A percentile compares a stretch with the other conserved stretches of the same genome.
These are phyloP conservation scores for Trebouxia sp. DNA, from an alignment of 139 green algal genomes.

Conservation along the genomic window DNA sequence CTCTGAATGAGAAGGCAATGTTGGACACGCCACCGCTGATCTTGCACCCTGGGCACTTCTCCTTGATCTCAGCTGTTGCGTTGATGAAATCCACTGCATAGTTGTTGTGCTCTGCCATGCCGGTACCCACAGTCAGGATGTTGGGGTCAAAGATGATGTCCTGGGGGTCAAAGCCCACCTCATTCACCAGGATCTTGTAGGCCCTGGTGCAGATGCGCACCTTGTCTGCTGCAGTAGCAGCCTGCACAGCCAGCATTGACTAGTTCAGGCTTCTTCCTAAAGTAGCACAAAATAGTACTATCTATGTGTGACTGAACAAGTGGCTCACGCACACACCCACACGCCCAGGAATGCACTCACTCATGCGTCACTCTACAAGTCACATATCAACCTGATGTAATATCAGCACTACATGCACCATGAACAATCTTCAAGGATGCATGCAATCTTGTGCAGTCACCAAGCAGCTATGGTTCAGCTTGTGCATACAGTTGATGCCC, in stretches of 20 bases:
- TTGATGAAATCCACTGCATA: constrained; percentile 98
- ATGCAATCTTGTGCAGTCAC: no score
- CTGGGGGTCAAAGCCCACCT: constrained; percentile 92
- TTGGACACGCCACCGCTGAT: constrained; percentile 97
- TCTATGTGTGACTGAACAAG: no score
- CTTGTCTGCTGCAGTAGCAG: constrained; percentile 42
- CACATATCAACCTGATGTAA: no score
- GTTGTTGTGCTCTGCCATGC: constrained; percentile 98
- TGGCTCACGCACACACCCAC: no score
- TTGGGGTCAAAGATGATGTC: constrained; percentile 99
- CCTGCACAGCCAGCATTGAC: background rate
- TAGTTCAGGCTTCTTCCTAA: background rate
- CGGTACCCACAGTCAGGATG: constrained; percentile 97
- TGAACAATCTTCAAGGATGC: no score
- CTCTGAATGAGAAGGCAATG: constrained; percentile 98
- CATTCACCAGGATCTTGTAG: constrained; percentile 94
- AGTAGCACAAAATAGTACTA: no score
- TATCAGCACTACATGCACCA: no score
- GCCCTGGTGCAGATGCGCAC: constrained; percentile 93
- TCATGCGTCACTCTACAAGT: no score
- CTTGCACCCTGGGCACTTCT: constrained; percentile 91
- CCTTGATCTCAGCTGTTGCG: constrained; percentile 93
- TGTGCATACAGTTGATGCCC: no score
- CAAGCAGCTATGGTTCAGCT: no score
- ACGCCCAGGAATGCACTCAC: no score